Conservation (phyloP, 2,329 filamentous ascomycete genomes). For the Ceratocystis papillata region DNA sequence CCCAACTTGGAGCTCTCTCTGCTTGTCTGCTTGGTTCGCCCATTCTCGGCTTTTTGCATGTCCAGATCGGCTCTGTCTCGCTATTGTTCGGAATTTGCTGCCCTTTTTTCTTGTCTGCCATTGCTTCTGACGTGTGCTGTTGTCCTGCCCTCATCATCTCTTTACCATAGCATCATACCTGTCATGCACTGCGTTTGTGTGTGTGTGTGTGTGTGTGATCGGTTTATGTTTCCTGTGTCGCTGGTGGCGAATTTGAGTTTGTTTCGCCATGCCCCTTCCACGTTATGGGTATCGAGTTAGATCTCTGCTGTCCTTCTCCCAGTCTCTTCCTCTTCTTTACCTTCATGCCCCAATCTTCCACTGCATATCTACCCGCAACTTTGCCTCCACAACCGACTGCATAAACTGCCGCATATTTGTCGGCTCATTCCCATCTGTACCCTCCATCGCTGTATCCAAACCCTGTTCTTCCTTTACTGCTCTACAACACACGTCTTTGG, state of each 20-base stretch:
- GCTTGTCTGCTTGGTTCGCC: background rate
- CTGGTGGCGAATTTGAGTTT: background rate
- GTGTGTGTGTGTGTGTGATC: background rate
- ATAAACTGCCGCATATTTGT: constrained; percentile 49
- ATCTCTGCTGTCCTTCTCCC: background rate
- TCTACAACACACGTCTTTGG: constrained; percentile 53
- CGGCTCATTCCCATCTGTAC: constrained; percentile 35
- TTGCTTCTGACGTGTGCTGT: background rate
- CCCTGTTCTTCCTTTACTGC: constrained; percentile 31
- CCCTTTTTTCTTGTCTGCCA: background rate
- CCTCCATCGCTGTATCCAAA: constrained; percentile 38
- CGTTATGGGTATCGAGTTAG: constrained; percentile 6
- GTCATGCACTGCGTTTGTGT: constrained; percentile 8
- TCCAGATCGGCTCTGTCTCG: background rate
- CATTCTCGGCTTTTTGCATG: background rate
- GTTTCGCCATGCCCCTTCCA: background rate
- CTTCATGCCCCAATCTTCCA: constrained; percentile 38
- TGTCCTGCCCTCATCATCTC: background rate
- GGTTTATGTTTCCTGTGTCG: constrained; percentile 13
- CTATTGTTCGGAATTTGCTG: background rate
- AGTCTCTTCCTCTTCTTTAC: background rate
- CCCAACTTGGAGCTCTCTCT: background rate
- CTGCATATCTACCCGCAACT: constrained; percentile 43
- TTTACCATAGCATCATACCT: constrained; percentile 2
- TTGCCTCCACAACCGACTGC: constrained; percentile 48